Conservation (phyloP, 2,329 filamentous ascomycete species). For the Cercospora nicotianae region DNA sequence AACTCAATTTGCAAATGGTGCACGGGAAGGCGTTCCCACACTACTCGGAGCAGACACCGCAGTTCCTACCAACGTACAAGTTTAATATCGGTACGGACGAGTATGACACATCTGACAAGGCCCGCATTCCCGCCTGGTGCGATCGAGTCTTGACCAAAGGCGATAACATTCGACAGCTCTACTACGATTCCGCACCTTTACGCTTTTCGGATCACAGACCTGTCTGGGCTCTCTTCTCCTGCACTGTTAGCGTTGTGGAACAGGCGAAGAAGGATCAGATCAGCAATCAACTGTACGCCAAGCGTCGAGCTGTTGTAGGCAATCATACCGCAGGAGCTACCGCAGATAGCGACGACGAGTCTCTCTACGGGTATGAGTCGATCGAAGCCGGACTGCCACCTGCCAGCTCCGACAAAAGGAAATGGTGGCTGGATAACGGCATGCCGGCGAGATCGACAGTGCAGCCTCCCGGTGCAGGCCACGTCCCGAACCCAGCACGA, state of each 20-base stretch:
- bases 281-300: constrained; percentile 70
- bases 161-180: constrained; percentile 73
- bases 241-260: constrained; percentile 76
- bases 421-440: constrained; percentile 67
- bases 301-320: constrained; percentile 65
- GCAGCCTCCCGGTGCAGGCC: constrained; percentile 61
- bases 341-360: constrained; percentile 72
- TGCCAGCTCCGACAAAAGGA: constrained; percentile 61
- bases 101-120: constrained; percentile 94
- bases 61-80: constrained; percentile 92
- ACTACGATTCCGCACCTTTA: constrained; percentile 79
- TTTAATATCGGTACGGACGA: constrained; percentile 84
- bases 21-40: constrained; percentile 84
- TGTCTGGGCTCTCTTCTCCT: constrained; percentile 86
- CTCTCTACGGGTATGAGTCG: constrained; percentile 76
- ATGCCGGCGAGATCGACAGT: constrained; percentile 73
- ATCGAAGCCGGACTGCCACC: constrained; percentile 74
- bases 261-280: constrained; percentile 71
- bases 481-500: constrained; percentile 70
- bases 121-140: constrained; percentile 94
- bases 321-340: constrained; percentile 59
- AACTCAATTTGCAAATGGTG: constrained; percentile 96
- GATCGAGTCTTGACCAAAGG: constrained; percentile 90
- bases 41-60: constrained; percentile 86
- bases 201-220: constrained; percentile 95